These are phyloP conservation scores for Cryptosporidium sp. DNA, from an alignment of 169 alveolate genomes.

Conservation along the genomic window DNA sequence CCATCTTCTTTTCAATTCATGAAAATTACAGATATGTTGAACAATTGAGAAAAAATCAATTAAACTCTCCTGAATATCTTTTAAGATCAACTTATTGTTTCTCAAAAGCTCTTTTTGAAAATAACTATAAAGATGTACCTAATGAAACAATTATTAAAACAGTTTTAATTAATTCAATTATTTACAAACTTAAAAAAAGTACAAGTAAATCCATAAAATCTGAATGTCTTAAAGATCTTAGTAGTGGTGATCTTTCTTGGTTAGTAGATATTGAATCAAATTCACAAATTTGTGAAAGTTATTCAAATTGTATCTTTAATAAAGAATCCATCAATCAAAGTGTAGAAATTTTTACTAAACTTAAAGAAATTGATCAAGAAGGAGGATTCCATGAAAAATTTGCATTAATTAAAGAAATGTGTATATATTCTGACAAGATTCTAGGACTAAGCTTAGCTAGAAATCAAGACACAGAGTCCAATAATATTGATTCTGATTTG, in stretches of 20 bases:
- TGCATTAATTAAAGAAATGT: constrained; percentile 1
- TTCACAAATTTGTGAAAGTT: constrained; percentile 10
- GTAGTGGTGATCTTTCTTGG: constrained; percentile 1
- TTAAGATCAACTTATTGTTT: constrained; percentile 45
- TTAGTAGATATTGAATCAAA: not conserved
- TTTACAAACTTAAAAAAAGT: not conserved
- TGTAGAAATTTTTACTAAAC: not conserved
- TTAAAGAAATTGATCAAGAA: constrained; percentile 16
- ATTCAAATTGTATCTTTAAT: constrained; percentile 3
- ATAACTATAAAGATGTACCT: constrained; percentile 17
- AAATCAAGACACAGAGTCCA: not conserved
- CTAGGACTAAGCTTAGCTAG: not conserved
- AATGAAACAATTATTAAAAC: constrained; percentile 8
- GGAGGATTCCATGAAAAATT: constrained; percentile 55
- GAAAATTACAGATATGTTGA: not conserved
- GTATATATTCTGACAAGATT: constrained; percentile 6
- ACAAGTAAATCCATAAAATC: not conserved
- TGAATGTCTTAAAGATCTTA: constrained; percentile 2
- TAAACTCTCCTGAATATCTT: constrained; percentile 25
- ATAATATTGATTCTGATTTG: not conserved
- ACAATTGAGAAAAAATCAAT: not conserved
- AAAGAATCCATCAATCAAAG: not conserved
- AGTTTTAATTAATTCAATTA: not conserved
- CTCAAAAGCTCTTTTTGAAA: constrained; percentile 5
- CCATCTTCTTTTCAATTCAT: not conserved